Conservation (phyloP, 2,329 filamentous ascomycete genomes). For the Hymenoscyphus fructigenus region DNA sequence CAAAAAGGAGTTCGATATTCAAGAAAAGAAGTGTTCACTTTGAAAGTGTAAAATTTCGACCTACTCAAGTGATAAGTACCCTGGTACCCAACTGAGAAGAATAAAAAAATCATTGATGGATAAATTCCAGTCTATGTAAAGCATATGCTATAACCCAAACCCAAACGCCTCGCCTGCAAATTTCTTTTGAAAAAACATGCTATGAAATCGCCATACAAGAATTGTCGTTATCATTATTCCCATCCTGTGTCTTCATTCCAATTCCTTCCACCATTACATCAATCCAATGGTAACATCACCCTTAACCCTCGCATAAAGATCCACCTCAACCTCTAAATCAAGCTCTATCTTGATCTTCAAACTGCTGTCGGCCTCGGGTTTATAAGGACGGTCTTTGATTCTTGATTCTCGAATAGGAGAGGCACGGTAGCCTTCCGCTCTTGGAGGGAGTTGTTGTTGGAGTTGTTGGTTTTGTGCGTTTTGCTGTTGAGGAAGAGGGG, state of each 20-base stretch:
- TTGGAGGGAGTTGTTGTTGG: not conserved
- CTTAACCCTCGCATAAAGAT: constrained; percentile 5
- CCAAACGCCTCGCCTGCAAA: not conserved
- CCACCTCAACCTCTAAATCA: constrained; percentile 26
- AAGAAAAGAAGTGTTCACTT: no score
- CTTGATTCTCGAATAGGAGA: constrained; percentile 21
- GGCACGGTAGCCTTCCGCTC: constrained; percentile 13
- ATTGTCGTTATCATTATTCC: not conserved
- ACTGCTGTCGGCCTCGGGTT: constrained; percentile 13
- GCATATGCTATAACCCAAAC: not conserved
- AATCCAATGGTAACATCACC: not conserved
- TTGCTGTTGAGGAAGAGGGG: constrained; percentile 1
- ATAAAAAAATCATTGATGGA: no score
- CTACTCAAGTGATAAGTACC: no score
- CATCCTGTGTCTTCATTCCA: not conserved
- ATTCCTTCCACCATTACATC: not conserved
- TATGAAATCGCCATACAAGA: not conserved
- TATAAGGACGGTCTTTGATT: constrained; percentile 23
- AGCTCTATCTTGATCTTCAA: constrained; percentile 28
- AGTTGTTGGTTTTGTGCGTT: not conserved
- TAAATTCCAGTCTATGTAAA: not conserved
- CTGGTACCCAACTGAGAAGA: no score
- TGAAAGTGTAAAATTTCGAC: no score
- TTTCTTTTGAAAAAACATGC: not conserved
- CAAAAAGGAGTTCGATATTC: no score